Conservation (phyloP, 1,284 basidiomycete species). For the Flammula alnicola region DNA sequence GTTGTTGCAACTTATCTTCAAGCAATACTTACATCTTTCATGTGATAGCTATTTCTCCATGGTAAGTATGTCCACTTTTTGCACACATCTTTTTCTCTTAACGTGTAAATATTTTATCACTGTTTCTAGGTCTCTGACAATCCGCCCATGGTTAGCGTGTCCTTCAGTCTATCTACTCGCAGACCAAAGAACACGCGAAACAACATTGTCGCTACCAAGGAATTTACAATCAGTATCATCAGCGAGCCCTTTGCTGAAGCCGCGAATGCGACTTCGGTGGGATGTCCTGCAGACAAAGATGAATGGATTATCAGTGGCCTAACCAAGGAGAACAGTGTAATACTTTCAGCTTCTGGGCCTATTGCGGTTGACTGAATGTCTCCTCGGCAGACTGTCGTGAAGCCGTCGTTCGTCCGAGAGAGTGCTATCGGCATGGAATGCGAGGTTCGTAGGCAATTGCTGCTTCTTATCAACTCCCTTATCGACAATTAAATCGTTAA, state of each 20-base stretch:
- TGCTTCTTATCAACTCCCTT: conserved; percentile 3
- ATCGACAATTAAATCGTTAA: conserved; percentile 8
- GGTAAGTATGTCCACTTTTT: conserved; percentile 50
- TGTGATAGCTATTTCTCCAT: conserved; percentile 61
- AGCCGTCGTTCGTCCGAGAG: conserved; percentile 72
- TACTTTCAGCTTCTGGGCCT: conserved; percentile 22
- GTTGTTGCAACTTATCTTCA: background rate
- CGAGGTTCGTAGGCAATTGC: conserved; percentile 44
- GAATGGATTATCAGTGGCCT: conserved; percentile 81
- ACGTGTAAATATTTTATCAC: conserved; percentile 6
- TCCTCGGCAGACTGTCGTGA: conserved; percentile 47
- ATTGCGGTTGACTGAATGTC: conserved; percentile 3
- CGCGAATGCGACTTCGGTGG: conserved; percentile 70
- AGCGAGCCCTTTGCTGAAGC: conserved; percentile 78
- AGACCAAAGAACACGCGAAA: conserved; percentile 66
- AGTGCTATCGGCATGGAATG: conserved; percentile 78
- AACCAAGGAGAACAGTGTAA: conserved; percentile 63
- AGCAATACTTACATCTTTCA: conserved; percentile 1
- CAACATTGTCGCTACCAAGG: conserved; percentile 69
- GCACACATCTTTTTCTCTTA: conserved; percentile 22
- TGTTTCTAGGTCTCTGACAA: conserved; percentile 57
- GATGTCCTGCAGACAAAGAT: conserved; percentile 65
- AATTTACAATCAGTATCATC: conserved; percentile 80
- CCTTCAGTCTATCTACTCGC: conserved; percentile 48
- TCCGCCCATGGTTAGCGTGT: conserved; percentile 71